Evolutionary conservation across 495 filamentous ascomycete genomes (phyloP).

Genomic region (Penicillium mononematosum): DNA sequence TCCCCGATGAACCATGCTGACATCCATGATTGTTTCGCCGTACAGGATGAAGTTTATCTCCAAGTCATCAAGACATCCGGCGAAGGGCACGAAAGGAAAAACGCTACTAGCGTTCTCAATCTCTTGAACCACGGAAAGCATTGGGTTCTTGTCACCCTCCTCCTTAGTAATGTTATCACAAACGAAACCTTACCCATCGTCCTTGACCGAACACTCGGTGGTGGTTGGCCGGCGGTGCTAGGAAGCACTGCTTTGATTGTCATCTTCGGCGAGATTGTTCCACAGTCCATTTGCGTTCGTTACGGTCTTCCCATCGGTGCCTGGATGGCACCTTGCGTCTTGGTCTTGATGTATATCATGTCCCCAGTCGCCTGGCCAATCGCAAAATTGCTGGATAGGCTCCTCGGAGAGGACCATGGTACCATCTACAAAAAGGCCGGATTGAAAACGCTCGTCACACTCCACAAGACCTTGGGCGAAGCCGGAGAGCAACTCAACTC

Average conservation of each 20-base stretch:
- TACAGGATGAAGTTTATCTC: slow-evolving; percentile 83
- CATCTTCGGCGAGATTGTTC: slow-evolving; percentile 95
- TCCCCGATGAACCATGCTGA: neutral
- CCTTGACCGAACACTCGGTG: slow-evolving; percentile 87
- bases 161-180: slow-evolving; percentile 95
- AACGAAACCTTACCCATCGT: slow-evolving; percentile 97
- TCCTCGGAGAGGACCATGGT: slow-evolving; percentile 89
- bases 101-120: slow-evolving; percentile 76
- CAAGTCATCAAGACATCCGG: slow-evolving; percentile 89
- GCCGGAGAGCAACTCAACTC: slow-evolving; percentile 88
- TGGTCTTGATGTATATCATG: slow-evolving; percentile 88
- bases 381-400: slow-evolving; percentile 82
- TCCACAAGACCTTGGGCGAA: slow-evolving; percentile 87
- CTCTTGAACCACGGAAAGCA: slow-evolving; percentile 89
- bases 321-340: slow-evolving; percentile 86
- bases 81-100: slow-evolving; percentile 73
- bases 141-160: slow-evolving; percentile 96
- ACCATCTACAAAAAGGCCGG: slow-evolving; percentile 96
- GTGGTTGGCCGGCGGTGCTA: slow-evolving; percentile 90
- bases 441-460: slow-evolving; percentile 83
- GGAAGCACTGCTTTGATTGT: slow-evolving; percentile 93
- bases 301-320: slow-evolving; percentile 97
- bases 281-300: slow-evolving; percentile 93
- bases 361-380: slow-evolving; percentile 84
- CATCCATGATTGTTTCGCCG: slow-evolving; percentile 35